Evolutionary conservation across 192 early-diverging fungal species (phyloP).

Genomic region (Podila horticola): DNA sequence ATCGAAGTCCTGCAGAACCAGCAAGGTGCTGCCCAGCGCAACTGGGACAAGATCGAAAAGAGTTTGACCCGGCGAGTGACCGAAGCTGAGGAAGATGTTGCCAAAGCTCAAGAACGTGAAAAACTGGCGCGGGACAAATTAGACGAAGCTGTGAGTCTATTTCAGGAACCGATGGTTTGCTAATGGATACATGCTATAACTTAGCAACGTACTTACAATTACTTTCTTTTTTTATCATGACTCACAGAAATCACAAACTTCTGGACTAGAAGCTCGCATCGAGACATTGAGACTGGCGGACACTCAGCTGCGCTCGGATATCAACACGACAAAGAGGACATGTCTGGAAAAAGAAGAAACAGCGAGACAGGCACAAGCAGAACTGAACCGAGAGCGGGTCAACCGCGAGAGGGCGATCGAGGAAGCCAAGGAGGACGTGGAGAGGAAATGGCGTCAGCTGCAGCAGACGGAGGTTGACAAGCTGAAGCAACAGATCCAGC

Average conservation of each 20-base stretch:
- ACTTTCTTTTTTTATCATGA: neutral
- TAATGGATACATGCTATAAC: neutral
- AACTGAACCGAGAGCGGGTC: slow-evolving; percentile 24
- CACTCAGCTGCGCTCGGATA: slow-evolving; percentile 36
- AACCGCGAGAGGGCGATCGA: slow-evolving; percentile 30
- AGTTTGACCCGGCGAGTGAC: slow-evolving; percentile 29
- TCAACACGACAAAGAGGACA: slow-evolving; percentile 15
- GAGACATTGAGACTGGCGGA: slow-evolving; percentile 34
- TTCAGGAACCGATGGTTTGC: too few species aligned
- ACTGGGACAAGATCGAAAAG: slow-evolving; percentile 58
- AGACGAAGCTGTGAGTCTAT: slow-evolving; percentile 26
- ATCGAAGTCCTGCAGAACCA: slow-evolving; percentile 60
- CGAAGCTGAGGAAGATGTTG: slow-evolving; percentile 29
- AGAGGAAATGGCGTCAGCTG: slow-evolving; percentile 23
- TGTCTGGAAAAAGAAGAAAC: slow-evolving; percentile 35
- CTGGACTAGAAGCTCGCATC: slow-evolving; percentile 25
- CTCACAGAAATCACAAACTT: slow-evolving; percentile 31
- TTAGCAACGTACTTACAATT: neutral
- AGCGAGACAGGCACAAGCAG: slow-evolving; percentile 35
- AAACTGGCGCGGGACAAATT: slow-evolving; percentile 14
- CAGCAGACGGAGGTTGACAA: slow-evolving; percentile 36
- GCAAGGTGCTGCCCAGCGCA: slow-evolving; percentile 41
- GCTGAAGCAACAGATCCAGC: slow-evolving; percentile 32
- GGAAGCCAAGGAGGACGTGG: slow-evolving; percentile 39
- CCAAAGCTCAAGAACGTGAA: slow-evolving; percentile 35